A percentile compares a stretch with the other conserved stretches of the same genome.
These are phyloP conservation scores for Tylopilus sp. DNA, from an alignment of 768 basidiomycete genomes.

Conservation along the genomic window DNA sequence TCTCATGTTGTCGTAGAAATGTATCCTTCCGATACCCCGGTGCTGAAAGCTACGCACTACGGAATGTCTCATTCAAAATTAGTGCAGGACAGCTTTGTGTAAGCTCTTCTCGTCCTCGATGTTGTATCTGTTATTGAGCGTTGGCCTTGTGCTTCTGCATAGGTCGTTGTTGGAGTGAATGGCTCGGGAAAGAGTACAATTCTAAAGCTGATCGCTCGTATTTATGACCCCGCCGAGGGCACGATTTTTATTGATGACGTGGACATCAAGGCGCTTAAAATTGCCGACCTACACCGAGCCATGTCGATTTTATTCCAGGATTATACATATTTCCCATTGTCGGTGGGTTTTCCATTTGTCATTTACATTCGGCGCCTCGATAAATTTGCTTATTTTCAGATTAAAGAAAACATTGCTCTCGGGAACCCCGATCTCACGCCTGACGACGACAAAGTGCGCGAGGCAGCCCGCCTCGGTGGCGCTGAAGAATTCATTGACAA, in stretches of 20 bases:
- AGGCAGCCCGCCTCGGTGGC: constrained; percentile 70
- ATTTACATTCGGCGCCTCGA: background rate
- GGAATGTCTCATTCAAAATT: constrained; percentile 66
- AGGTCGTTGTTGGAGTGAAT: constrained; percentile 79
- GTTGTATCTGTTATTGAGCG: no score
- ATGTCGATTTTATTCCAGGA: constrained; percentile 78
- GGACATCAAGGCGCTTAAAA: constrained; percentile 58
- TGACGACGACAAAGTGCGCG: constrained; percentile 54
- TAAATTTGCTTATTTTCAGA: constrained; percentile 41
- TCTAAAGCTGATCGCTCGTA: constrained; percentile 64
- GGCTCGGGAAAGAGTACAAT: constrained; percentile 82
- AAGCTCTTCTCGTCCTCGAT: no score
- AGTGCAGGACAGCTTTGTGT: constrained; percentile 72
- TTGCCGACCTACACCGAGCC: constrained; percentile 61
- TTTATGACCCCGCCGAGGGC: constrained; percentile 70
- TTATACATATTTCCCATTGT: constrained; percentile 75
- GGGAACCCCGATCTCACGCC: constrained; percentile 57
- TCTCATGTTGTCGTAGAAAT: constrained; percentile 37
- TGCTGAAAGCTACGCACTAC: constrained; percentile 49
- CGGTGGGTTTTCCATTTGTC: constrained; percentile 41
- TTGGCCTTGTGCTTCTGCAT: no score
- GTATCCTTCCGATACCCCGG: constrained; percentile 72
- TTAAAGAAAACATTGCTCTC: constrained; percentile 73
- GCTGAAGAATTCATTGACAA: constrained; percentile 61
- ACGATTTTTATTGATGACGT: constrained; percentile 60